Conservation (phyloP, 345 rosid genomes). For the Xanthoceras sorbifolium region DNA sequence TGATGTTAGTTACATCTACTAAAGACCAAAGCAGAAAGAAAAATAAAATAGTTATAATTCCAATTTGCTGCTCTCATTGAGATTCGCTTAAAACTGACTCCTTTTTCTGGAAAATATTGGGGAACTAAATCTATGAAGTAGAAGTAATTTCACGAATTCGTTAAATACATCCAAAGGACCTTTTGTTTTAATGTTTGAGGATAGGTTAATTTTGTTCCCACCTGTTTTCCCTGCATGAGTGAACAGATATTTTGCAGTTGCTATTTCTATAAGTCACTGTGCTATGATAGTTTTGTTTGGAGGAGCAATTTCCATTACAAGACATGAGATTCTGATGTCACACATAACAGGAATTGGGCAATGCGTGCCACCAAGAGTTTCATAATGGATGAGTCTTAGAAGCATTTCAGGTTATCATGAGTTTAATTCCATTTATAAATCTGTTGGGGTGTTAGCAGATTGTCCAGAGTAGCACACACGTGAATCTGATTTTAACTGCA, state of each 20-base stretch:
- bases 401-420: background rate
- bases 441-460: background rate
- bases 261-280: background rate
- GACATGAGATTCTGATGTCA: background rate
- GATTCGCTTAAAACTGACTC: background rate
- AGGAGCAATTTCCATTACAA: background rate
- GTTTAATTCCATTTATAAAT: background rate
- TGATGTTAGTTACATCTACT: background rate
- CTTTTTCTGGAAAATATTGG: background rate
- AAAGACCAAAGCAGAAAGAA: background rate
- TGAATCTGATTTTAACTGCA: background rate
- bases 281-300: background rate
- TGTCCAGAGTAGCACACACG: background rate
- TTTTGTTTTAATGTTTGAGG: background rate
- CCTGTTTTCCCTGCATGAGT: background rate
- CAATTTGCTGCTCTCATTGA: background rate
- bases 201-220: background rate
- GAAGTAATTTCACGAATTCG: background rate
- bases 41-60: background rate
- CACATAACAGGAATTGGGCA: background rate
- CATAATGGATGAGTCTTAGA: background rate
- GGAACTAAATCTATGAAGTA: background rate
- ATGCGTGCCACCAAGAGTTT: background rate
- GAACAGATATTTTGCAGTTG: background rate
- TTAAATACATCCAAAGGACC: slow-evolving; percentile 1